Base-by-base conservation (phyloP, 1,284 basidiomycete species). In the Heliocybe sulcata region DNA sequence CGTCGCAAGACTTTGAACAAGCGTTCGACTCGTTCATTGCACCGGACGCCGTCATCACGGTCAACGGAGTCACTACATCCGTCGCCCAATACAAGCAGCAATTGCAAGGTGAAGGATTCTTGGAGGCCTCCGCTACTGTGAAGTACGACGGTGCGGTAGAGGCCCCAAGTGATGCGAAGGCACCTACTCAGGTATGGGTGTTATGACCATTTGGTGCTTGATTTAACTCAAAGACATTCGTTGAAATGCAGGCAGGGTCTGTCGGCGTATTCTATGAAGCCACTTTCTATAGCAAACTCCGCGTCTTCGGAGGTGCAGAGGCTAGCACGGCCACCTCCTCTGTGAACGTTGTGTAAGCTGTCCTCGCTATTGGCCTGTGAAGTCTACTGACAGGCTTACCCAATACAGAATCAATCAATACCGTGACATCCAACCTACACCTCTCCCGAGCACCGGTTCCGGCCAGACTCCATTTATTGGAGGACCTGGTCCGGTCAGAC, bases 21-120 rank as follows among this genome's bases (percentile, higher is more conserved):
- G 63, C 66, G 2, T 75, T 75, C 57, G 67, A 73, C 23, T 59
- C 55, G 0, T 70, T 71, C 48, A 63, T 76, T 54, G 63, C 67
- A 1, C 2, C 60, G 16, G n/a, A 68, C 2, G 64, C 63, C 22
- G 59, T 54, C 6, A 64, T 75, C 54, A 63, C 59, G 14, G 58
- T 76, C 54, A 77, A 76, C 55, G 53, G 53, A 22, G 16, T 16
- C 45, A 31, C 23, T n/a, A 31, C 49, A 10, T 45, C 55, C 23
- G 53, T 52, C 35, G 50, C n/a, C 14, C 19, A 54, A 14, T 58
- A 54, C 53, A 51, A 45, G 38, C 20, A 48, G 49, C 38, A 42
- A 12, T 48, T 58, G 35, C 51, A 49, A 47, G 38, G 47, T 16
- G 55, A 51, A 23, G 45, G 51, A 22, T 19, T 23, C 22, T 9